Evolutionary conservation across 805 yeast genomes (phyloP), one percentile per base, ranked within the genome.

Genomic region (Maudiozyma serrabonitensis): DNA sequence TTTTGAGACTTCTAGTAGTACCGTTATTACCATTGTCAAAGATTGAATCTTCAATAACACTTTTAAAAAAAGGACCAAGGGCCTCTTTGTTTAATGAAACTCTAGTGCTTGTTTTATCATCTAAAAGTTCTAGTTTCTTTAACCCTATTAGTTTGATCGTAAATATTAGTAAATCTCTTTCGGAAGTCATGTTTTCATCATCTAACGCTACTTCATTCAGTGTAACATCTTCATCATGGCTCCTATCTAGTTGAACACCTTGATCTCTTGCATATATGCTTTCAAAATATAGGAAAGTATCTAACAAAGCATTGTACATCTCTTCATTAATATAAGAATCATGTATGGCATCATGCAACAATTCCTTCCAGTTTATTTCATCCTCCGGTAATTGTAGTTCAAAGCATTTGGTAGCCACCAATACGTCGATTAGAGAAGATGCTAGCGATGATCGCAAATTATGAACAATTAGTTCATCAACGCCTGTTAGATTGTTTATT

Each of bases 121-220:
- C 41, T 7, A 63, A 18, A 4, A 61, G n/a, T 1, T 54, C 56
- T 16, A 66, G 45, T 43, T 58, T 60, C 35, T 52, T 46, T 19
- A 63, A 47, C 3, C 63, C 62, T 45, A 58, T 64, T 43, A 66
- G 46, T 51, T 66, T 66, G 7, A 66, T 56, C 2, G 62, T 56
- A 41, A 51, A 64, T 9, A 66, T 7, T 6, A 60, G 44, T 12
- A 66, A 51, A 18, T 58, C 58, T 31, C 53, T 58, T 46, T 62
- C 67, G 15, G 50, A 45, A 19, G 52, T 54, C 2, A 45, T 45
- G 6, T 55, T 45, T 16, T 45, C 46, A 3, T 37, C 46, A 8
- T 51, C 52, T 6, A 46, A 32, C 2, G 31, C 35, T 11, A 60
- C 25, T 35, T 56, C 58, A 48, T 56, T 59, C 8, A 58, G 52